Conservation (phyloP, 768 basidiomycete species). For the Suillus clintonianus region DNA sequence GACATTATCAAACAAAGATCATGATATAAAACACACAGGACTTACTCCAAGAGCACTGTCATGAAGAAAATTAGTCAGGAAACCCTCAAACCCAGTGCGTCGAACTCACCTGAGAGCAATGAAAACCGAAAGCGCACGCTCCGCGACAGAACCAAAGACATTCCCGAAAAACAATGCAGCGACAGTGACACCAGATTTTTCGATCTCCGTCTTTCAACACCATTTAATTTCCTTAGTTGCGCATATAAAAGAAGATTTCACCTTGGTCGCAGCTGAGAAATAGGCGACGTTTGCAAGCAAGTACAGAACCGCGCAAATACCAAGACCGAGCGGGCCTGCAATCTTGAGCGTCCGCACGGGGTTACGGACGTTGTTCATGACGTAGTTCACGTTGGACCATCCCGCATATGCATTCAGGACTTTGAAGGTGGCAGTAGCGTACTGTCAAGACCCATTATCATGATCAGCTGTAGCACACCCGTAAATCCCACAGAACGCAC, state of each 20-base stretch:
- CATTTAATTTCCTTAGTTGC: not conserved
- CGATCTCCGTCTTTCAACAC: slow-evolving; percentile 41
- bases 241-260: not conserved
- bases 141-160: slow-evolving; percentile 54
- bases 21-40: not conserved
- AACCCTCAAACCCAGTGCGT: not conserved
- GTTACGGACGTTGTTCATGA: slow-evolving; percentile 60
- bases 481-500: slow-evolving; percentile 19
- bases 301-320: slow-evolving; percentile 54
- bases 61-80: not conserved
- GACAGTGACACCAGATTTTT: slow-evolving; percentile 52
- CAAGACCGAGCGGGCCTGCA: slow-evolving; percentile 58
- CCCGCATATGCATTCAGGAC: slow-evolving; percentile 50
- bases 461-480: not conserved
- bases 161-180: slow-evolving; percentile 61
- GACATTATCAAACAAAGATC: not conserved
- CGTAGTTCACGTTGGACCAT: slow-evolving; percentile 61
- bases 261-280: slow-evolving; percentile 41
- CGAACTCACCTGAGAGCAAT: slow-evolving; percentile 52
- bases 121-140: slow-evolving; percentile 57
- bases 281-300: slow-evolving; percentile 60
- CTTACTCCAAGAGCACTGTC: slow-evolving; percentile 39
- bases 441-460: slow-evolving; percentile 34
- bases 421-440: slow-evolving; percentile 62
- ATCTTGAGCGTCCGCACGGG: slow-evolving; percentile 64